Evolutionary conservation across 2,329 filamentous ascomycete species (phyloP).

Genomic region (Trichothecium sympodiale): DNA sequence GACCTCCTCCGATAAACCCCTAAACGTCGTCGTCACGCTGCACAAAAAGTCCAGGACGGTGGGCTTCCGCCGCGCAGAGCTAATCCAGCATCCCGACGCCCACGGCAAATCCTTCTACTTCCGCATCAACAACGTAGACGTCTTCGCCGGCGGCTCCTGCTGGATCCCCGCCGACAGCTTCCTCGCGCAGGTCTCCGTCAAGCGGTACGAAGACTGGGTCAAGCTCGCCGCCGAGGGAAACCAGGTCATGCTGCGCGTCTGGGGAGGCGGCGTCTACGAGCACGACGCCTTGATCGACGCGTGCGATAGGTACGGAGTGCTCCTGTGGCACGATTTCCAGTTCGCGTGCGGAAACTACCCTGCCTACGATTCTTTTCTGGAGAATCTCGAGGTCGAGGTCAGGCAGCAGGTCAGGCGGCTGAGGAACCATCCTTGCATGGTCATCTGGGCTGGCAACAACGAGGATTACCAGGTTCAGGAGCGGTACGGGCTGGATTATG

Average conservation of each 20-base stretch:
- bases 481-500: conserved; percentile 54
- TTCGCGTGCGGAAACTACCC: conserved; percentile 66
- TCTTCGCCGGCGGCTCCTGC: conserved; percentile 67
- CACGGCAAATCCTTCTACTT: conserved; percentile 68
- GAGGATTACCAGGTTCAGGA: conserved; percentile 70
- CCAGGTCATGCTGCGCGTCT: conserved; percentile 65
- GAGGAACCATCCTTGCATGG: conserved; percentile 50
- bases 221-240: conserved; percentile 60
- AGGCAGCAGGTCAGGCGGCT: conserved; percentile 48
- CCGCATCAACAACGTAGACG: conserved; percentile 56
- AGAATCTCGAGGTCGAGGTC: conserved; percentile 50
- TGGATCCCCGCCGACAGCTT: conserved; percentile 74
- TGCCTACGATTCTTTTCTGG: conserved; percentile 46
- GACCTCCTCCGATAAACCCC: conserved; percentile 6
- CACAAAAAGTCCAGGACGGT: conserved; percentile 41
- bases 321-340: conserved; percentile 74
- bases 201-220: conserved; percentile 59
- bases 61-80: conserved; percentile 49
- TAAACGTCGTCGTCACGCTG: conserved; percentile 30
- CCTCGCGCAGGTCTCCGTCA: conserved; percentile 49
- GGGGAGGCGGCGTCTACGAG: conserved; percentile 65
- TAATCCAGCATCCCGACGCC: conserved; percentile 43
- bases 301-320: conserved; percentile 60
- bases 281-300: conserved; percentile 56
- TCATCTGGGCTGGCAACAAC: conserved; percentile 72